Base-by-base conservation (phyloP, 164 flowering plant genomes). In the Nymphaea thermarum region DNA sequence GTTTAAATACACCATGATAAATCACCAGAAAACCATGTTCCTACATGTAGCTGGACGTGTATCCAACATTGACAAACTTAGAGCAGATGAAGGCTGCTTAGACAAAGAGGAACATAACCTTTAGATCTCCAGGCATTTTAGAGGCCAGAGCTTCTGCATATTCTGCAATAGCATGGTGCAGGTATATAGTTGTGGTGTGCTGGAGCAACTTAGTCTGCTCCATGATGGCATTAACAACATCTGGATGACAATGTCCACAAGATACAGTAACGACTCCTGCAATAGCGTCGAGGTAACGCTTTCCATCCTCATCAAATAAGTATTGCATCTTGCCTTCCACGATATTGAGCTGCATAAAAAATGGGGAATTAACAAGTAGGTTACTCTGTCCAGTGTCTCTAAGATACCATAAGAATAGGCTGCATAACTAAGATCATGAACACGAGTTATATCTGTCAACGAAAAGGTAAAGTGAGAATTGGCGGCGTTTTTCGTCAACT, bases 241-340 rank as follows among this genome's bases (percentile, higher is more conserved):
- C 95, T 42, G 98, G 99, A 72, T 94, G 99, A 75, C 99, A 94
- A 74, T 92, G 98, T 42, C 98, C 98, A 79, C 98, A 92, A 36
- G 94, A 92, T 16, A 92, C 98, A 6, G 96, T 89, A 60, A 92
- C 98, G 60, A 92, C 86, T 69, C 98, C 98, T 67, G 98, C 98
- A 81, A 89, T 83, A 43, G 94, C 96, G 75, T 92, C 98, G 42
- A 92, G 85, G 72, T 89, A 92, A 3, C 98, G 82, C 81, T 65
- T 85, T n/a, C 96, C 98, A 71, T 43, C 82, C 76, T 92, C 98
- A 70, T 92, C 98, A 79, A 73, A 92, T 78, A 92, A 72, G 71
- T 92, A 92, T 64, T 89, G 98, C 98, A 92, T 92, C 82, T 92
- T 92, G 65, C 98, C 96, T 79, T 94, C 98, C 42, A 94, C 99